Percentiles rank a stretch among this genome's conserved stretches.
Evolutionary conservation across 441 rosid species (phyloP).

Genomic region (Theobroma grandiflorum): DNA sequence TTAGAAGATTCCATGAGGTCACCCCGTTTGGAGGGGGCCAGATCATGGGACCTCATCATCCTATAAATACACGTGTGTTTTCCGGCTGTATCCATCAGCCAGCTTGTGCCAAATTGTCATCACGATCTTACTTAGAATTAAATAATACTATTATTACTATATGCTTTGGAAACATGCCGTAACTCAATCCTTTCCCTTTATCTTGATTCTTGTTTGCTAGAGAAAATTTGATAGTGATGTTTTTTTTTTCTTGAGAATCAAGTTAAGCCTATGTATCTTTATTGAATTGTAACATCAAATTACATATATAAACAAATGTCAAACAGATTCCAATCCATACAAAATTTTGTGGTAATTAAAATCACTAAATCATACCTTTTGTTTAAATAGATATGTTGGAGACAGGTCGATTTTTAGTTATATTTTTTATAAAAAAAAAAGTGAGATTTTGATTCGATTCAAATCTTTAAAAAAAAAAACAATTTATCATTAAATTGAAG

Average conservation of each 20-base stretch:
- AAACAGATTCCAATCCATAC: not conserved
- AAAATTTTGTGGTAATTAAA: not conserved
- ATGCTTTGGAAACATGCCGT: not conserved
- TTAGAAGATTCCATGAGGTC: constrained; percentile 28
- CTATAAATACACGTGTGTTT: not conserved
- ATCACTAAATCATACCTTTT: too few species aligned
- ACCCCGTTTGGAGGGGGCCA: not conserved
- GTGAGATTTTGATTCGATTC: too few species aligned
- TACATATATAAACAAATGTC: not conserved
- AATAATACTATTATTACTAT: not conserved
- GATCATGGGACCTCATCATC: not conserved
- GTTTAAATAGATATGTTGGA: too few species aligned
- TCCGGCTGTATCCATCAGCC: not conserved
- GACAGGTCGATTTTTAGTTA: too few species aligned
- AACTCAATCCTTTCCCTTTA: not conserved
- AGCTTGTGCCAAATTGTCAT: constrained; percentile 12
- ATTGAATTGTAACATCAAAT: not conserved
- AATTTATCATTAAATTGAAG: too few species aligned
- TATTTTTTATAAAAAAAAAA: too few species aligned
- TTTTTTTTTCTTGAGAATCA: constrained; percentile 43
- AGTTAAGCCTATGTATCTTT: constrained; percentile 30
- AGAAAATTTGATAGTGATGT: constrained; percentile 25
- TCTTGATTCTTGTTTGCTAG: not conserved
- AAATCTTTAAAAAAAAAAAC: too few species aligned
- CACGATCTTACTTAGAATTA: not conserved